phyloP scores from a whole-genome alignment of 352 stramenopile species.

The Globisporangium uncinulatum region DNA sequence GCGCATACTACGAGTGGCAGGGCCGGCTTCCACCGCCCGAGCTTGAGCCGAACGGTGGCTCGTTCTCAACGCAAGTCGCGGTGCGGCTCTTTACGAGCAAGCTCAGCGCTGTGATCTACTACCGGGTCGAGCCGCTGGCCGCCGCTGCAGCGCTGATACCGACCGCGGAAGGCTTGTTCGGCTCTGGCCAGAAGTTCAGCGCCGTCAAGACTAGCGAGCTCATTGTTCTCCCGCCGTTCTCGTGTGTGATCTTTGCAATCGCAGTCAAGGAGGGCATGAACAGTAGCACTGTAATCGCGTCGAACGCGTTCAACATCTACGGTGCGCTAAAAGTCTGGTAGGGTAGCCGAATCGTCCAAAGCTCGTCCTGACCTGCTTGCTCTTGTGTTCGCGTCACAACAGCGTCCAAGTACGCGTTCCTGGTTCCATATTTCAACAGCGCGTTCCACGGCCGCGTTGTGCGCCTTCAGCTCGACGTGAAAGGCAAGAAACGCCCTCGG shows the following conservation, averaged over 20 bases:
- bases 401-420: constrained; percentile 70
- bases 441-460: constrained; percentile 58
- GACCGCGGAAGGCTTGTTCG: constrained; percentile 24
- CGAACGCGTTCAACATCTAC: constrained; percentile 51
- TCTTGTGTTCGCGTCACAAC: not conserved
- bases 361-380: not conserved
- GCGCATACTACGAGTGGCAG: constrained; percentile 79
- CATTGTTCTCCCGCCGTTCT: constrained; percentile 44
- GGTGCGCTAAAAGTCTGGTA: constrained; percentile 19
- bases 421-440: constrained; percentile 69
- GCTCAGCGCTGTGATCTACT: constrained; percentile 53
- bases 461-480: constrained; percentile 63
- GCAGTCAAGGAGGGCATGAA: constrained; percentile 59
- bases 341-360: not conserved
- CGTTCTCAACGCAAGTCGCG: constrained; percentile 50
- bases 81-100: constrained; percentile 50
- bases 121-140: constrained; percentile 27
- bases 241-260: constrained; percentile 56
- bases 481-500: constrained; percentile 68
- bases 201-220: constrained; percentile 34
- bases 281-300: constrained; percentile 41
- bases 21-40: constrained; percentile 34
- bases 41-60: constrained; percentile 51
- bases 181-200: constrained; percentile 15
- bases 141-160: constrained; percentile 4